Evolutionary conservation across 148 eudicot species (phyloP).

Genomic region (Arbutus unedo): DNA sequence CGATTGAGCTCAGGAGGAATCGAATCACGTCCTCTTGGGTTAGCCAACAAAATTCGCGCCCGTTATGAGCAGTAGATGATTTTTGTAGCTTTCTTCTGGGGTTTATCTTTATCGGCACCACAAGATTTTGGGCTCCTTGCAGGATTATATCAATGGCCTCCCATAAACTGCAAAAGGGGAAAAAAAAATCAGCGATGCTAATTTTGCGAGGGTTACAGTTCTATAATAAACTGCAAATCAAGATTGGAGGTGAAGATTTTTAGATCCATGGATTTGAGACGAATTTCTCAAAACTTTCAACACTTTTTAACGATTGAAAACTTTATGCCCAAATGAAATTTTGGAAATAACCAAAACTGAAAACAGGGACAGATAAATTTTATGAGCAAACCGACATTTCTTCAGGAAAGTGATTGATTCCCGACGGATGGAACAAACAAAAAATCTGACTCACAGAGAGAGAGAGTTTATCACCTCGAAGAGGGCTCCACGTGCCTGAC

Average conservation of each 20-base stretch:
- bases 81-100: conserved; percentile 37
- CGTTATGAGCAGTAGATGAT: conserved; percentile 36
- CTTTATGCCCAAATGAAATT: not conserved
- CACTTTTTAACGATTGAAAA: not conserved
- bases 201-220: no score
- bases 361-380: not conserved
- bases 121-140: conserved; percentile 69
- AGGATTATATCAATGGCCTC: conserved; percentile 77
- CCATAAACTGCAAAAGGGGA: conserved; percentile 47
- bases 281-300: not conserved
- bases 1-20: conserved; percentile 65
- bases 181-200: not conserved
- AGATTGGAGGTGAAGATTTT: not conserved
- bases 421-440: not conserved
- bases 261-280: not conserved
- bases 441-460: not conserved
- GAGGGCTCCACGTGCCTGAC: conserved; percentile 66
- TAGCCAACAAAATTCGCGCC: conserved; percentile 74
- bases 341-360: not conserved
- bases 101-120: conserved; percentile 58
- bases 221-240: no score
- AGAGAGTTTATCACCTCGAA: conserved; percentile 42
- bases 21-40: conserved; percentile 78
- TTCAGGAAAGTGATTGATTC: no score
- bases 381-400: not conserved